Evolutionary conservation across 805 yeast species (phyloP), one percentile per base, ranked within the genome.

Genomic region (Ogataea trehalophila): DNA sequence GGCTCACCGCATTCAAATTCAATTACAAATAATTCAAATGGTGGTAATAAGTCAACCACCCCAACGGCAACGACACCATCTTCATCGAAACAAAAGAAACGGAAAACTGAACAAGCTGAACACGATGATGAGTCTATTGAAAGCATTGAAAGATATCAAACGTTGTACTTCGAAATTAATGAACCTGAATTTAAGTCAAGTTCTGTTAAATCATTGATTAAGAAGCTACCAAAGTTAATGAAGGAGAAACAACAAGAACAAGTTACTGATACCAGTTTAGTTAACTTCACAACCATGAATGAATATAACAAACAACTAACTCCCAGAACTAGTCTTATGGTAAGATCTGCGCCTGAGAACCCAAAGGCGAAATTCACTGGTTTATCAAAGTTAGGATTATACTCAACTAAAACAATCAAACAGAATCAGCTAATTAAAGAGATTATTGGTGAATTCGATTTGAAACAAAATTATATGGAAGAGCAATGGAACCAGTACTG

Each of bases 401-500:
- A 76, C 49, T 53, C 75, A 2, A 65, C 63, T 3, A 59, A 63
- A 20, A 40, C 51, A 0, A 64, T 84, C 17, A 72, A 75, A 0
- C 66, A 69, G 38, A 78, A 75, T 17, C 74, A 79, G 1, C 69
- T 78, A 4, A 64, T 89, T 7, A 69, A 74, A 23, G 90, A 87
- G 60, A 74, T 80, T 48, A 63, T 80, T 7, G 98, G 98, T 6
- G 91, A 85, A 55, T 65, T 92, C 2, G 84, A 81, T 53, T 71
- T 78, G 44, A 84, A 81, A 55, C 72, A 75, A 26, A 79, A 76
- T 55, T 91, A 91, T 62, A 74, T 77, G 18, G 60, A 65, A 2
- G 85, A 88, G 56, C 74, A 80, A 23, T 71, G 80, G 46, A 92
- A 91, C 65, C 96, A 90, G 61, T 92, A 89, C 65, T 66, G 80